Percentiles rank a stretch among this genome's conserved stretches.
phyloP scores from a whole-genome alignment of 345 rosid genomes.

The Draba incana region DNA sequence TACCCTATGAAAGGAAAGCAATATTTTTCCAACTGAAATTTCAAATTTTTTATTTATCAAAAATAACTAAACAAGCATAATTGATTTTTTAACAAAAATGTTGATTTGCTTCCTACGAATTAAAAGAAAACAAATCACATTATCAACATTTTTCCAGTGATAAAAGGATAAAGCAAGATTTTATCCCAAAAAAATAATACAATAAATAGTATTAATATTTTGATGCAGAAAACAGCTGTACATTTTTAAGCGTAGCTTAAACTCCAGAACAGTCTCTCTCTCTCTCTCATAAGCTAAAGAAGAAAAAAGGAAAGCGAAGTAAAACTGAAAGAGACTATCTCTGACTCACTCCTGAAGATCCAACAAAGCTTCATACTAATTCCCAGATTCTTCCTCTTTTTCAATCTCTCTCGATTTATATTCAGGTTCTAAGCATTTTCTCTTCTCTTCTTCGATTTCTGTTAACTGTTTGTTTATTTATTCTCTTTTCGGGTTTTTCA shows the following conservation, averaged over 20 bases:
- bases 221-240: conserved; percentile 35
- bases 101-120: too few relatives aligned
- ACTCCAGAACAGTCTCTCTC: conserved; percentile 43
- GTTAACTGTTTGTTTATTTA: neutral
- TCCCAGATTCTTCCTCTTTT: conserved; percentile 16
- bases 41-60: neutral
- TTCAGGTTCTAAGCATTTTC: conserved; percentile 18
- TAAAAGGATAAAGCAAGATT: conserved; percentile 14
- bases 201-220: neutral
- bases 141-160: too few relatives aligned
- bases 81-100: too few relatives aligned
- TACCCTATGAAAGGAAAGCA: neutral
- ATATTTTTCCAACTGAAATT: neutral
- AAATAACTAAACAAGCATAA: too few relatives aligned
- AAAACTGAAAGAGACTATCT: conserved; percentile 37
- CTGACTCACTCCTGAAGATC: conserved; percentile 45
- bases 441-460: neutral
- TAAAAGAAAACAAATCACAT: too few relatives aligned
- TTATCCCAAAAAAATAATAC: neutral
- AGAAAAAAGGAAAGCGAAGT: conserved; percentile 32
- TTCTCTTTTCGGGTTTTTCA: conserved; percentile 17
- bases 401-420: conserved; percentile 12
- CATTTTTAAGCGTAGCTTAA: conserved; percentile 44
- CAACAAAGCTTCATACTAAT: conserved; percentile 2
- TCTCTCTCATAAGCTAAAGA: conserved; percentile 20